Evolutionary conservation across 208 protist species (phyloP), one percentile per base, ranked within the genome.

Genomic region (Trypanosoma melophagium): DNA sequence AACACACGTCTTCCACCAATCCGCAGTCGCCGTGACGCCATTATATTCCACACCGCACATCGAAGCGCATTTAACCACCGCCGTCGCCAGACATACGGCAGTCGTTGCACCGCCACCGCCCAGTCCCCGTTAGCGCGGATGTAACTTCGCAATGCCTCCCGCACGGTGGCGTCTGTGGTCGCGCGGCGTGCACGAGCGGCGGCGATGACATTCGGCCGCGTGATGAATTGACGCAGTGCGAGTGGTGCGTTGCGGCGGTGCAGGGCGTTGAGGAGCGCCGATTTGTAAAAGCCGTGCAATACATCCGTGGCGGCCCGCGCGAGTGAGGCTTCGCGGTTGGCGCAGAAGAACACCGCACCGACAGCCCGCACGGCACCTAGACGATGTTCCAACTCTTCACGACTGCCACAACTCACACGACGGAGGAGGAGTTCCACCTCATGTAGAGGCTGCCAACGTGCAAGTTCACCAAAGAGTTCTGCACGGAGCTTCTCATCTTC

Each of bases 11-110:
- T 40, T 8, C 65, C 66, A 10, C 62, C 62, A 44, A 9, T 16
- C 31, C 81, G 76, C 31, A 96, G 25, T 12, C 90, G 80, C 51
- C 75, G 57, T 13, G 87, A 90, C 9, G 87, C 87, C 84, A 96
- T 92, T 24, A 55, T 76, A 54, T 96, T 96, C 86, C 87, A 96
- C 31, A 93, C 84, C 12, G 76, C 63, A 41, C 76, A 77, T 3
- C 87, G 83, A 63, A 96, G 76, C 25, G 87, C 85, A 56, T 85
- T 90, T 22, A 94, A 69, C 87, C 90, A 96, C 21, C 84, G 80
- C 4, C 86, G 80, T 1, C 90, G 85, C 84, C 77, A 88, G 19
- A 81, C 82, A 53, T 92, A 96, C 41, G 90, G 90, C 4, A 71
- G 74, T 1, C 80, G 79, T 31, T 51, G 66, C 56, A 92, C 77